Evolutionary conservation across 1,284 basidiomycete genomes (phyloP).

Genomic region (Papiliotrema terrestris): DNA sequence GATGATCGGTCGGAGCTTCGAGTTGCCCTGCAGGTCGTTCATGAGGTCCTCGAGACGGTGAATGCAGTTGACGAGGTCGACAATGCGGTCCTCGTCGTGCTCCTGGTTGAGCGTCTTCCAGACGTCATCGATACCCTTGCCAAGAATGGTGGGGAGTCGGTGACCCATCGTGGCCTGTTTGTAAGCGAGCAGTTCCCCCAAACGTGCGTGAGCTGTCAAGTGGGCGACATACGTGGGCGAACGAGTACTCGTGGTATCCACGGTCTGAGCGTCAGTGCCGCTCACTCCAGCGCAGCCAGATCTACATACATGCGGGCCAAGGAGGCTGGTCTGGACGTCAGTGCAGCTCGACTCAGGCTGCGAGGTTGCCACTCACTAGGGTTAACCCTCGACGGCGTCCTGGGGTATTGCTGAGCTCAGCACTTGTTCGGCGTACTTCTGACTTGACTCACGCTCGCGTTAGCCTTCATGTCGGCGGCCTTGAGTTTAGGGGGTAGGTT

Average conservation of each 20-base stretch:
- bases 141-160: constrained; percentile 88
- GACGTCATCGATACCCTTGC: constrained; percentile 92
- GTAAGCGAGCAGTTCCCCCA: constrained; percentile 5
- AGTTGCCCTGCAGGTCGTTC: constrained; percentile 73
- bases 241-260: constrained; percentile 94
- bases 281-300: not conserved
- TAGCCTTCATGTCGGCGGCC: constrained; percentile 38
- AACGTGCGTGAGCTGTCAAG: constrained; percentile 18
- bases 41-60: constrained; percentile 80
- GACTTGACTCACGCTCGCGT: constrained; percentile 30
- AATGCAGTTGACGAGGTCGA: constrained; percentile 83
- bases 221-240: constrained; percentile 59
- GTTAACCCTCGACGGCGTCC: constrained; percentile 53
- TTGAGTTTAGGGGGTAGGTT: constrained; percentile 48
- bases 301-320: constrained; percentile 70
- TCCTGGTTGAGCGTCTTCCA: constrained; percentile 83
- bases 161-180: constrained; percentile 78
- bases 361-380: constrained; percentile 38
- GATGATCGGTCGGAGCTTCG: constrained; percentile 75
- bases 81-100: constrained; percentile 75
- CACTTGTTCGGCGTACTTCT: not conserved
- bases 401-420: constrained; percentile 45
- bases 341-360: not conserved
- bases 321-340: constrained; percentile 71
- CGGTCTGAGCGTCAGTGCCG: constrained; percentile 53